Evolutionary conservation across 2,329 filamentous ascomycete species (phyloP).

Genomic region (Penicillium griseofulvum): DNA sequence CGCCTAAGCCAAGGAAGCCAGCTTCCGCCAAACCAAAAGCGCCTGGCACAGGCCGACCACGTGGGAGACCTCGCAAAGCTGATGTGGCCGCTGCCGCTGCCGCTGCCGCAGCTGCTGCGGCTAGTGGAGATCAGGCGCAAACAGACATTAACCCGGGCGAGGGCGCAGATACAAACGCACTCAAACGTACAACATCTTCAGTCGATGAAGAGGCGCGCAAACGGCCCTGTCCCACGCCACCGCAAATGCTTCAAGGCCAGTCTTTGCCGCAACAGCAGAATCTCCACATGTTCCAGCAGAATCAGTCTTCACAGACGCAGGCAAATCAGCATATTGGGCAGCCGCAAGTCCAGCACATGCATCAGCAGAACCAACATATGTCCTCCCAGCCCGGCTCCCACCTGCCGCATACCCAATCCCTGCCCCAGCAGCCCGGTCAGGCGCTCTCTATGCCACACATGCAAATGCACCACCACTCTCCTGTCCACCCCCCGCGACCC

Average conservation of each 20-base stretch:
- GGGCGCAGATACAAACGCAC: conserved; percentile 1
- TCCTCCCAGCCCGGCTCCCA: conserved; percentile 11
- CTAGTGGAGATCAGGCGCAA: conserved; percentile 17
- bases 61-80: conserved; percentile 35
- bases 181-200: conserved; percentile 9
- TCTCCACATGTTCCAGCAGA: conserved; percentile 13
- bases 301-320: conserved; percentile 9
- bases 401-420: neutral
- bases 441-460: conserved; percentile 23
- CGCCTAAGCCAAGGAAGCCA: conserved; percentile 9
- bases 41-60: conserved; percentile 32
- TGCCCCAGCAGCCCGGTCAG: conserved; percentile 9
- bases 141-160: conserved; percentile 8
- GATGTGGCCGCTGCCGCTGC: conserved; percentile 30
- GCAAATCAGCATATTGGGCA: conserved; percentile 15
- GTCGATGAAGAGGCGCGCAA: conserved; percentile 18
- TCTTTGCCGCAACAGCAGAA: conserved; percentile 11
- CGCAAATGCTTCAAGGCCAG: conserved; percentile 18
- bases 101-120: conserved; percentile 25
- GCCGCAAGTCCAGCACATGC: conserved; percentile 12
- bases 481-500: conserved; percentile 15
- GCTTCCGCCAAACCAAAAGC: conserved; percentile 21
- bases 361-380: conserved; percentile 8
- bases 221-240: conserved; percentile 19
- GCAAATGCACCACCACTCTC: conserved; percentile 24